Base-by-base conservation (phyloP, 108 stramenopile species). In the Cyclotella baltica region DNA sequence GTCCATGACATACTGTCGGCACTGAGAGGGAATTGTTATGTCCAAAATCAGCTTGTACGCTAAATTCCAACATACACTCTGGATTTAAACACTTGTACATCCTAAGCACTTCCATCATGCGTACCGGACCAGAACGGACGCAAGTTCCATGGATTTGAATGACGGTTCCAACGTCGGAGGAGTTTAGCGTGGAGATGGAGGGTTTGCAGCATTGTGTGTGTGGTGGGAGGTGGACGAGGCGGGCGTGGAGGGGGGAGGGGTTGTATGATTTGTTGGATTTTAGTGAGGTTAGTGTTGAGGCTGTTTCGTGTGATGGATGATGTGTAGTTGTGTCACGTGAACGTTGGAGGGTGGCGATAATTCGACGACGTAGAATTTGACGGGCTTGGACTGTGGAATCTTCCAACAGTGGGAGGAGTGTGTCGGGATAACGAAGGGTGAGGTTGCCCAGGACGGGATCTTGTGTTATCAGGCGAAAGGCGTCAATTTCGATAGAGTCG, bases 81-180 rank as follows among this genome's bases (percentile, higher is more conserved):
- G 76, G 87, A 0, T 81, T 83, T 19, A 75, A 57, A 76, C 99
- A 99, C 64, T 78, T 77, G 81, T 94, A 99, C 13, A 84, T 78
- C 33, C 97, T 73, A 30, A 86, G 71, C 25, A 86, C 76, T 81
- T 99, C 98, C 78, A 98, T 92, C 97, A 99, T 96, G 61, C 93
- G 91, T 5, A 97, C 87, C 9, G 92, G 86, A 3, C 90, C 87
- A 3, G 96, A 85, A 20, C 98, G 89, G 13, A 98, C 92, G 43
- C 98, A 96, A 1, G 97, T 98, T 18, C 99, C 99, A 64, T 74
- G 82, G 9, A 99, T 65, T 79, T 98, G 98, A 4, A 98, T 84
- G 65, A 99, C 91, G 31, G 85, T 90, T 27, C 94, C 96, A 0
- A 98, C 94, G 73, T 97, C 96, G 3, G 62, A 62, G 10, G 93